A percentile compares a stretch with the other conserved stretches of the same genome.
phyloP scores from a whole-genome alignment of 257 asterid genomes.

The Plantago elongata region DNA sequence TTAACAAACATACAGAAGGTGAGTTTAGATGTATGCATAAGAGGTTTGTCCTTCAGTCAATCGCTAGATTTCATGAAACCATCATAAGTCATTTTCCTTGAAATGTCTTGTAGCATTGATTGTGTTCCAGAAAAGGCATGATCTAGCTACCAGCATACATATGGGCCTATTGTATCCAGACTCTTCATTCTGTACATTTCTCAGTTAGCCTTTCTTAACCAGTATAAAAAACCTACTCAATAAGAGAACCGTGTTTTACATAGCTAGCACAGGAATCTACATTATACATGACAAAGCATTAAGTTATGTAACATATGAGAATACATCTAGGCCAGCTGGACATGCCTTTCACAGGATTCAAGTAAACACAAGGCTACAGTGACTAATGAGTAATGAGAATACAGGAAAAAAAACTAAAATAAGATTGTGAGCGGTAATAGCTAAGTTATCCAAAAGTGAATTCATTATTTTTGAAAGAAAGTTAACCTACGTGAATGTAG shows the following conservation, averaged over 20 bases:
- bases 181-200: background rate
- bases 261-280: background rate
- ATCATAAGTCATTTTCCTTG: background rate
- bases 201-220: background rate
- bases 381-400: too few relatives aligned
- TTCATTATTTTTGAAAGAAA: constrained; percentile 20
- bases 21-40: background rate
- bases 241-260: background rate
- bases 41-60: background rate
- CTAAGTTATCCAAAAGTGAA: too few relatives aligned
- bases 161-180: background rate
- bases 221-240: background rate
- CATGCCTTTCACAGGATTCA: background rate
- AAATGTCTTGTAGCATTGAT: background rate
- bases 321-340: background rate
- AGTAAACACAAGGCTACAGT: too few relatives aligned
- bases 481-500: constrained; percentile 77
- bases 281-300: background rate
- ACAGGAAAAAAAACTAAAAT: background rate
- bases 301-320: background rate
- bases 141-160: background rate
- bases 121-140: background rate
- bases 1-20: background rate
- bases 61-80: background rate
- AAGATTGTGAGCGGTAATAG: background rate